Evolutionary conservation across 176 grass and related monocot species (phyloP).

Genomic region (Olyra latifolia): DNA sequence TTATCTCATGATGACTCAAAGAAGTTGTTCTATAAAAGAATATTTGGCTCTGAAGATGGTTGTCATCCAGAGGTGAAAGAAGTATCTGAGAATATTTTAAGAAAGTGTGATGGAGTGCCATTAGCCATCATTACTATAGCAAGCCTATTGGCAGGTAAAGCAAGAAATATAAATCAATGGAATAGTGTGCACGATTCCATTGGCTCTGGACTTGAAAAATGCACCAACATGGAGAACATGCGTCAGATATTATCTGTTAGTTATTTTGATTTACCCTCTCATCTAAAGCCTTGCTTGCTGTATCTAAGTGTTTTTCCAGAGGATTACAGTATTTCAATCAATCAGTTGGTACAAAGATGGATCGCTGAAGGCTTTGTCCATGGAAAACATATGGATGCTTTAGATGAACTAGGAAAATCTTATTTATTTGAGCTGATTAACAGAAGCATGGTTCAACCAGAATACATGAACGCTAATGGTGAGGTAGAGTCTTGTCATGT

Average conservation of each 20-base stretch:
- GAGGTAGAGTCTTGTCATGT: not conserved
- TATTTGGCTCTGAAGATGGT: not conserved
- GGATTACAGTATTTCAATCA: slow-evolving; percentile 21
- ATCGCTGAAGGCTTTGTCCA: slow-evolving; percentile 22
- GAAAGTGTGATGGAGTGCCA: slow-evolving; percentile 17
- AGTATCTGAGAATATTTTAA: slow-evolving; percentile 10
- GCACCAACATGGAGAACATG: slow-evolving; percentile 15
- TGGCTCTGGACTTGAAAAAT: slow-evolving; percentile 16
- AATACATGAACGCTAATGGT: not conserved
- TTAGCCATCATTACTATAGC: slow-evolving; percentile 23
- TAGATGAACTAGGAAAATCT: not conserved
- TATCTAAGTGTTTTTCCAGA: slow-evolving; percentile 36
- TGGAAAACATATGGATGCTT: not conserved
- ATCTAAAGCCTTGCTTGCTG: slow-evolving; percentile 24
- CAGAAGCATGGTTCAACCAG: slow-evolving; percentile 32
- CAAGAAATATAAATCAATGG: slow-evolving; percentile 4
- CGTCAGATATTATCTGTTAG: slow-evolving; percentile 31
- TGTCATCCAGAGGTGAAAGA: not conserved
- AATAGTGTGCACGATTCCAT: not conserved
- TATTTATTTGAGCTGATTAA: slow-evolving; percentile 33
- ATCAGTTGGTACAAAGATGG: slow-evolving; percentile 28
- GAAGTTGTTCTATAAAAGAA: slow-evolving; percentile 11
- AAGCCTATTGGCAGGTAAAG: not conserved
- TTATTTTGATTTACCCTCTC: slow-evolving; percentile 17
- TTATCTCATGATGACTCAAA: not conserved